A percentile compares a stretch with the other conserved stretches of the same genome.
Evolutionary conservation across 768 basidiomycete species (phyloP).

Genomic region (Boletus bicolor): DNA sequence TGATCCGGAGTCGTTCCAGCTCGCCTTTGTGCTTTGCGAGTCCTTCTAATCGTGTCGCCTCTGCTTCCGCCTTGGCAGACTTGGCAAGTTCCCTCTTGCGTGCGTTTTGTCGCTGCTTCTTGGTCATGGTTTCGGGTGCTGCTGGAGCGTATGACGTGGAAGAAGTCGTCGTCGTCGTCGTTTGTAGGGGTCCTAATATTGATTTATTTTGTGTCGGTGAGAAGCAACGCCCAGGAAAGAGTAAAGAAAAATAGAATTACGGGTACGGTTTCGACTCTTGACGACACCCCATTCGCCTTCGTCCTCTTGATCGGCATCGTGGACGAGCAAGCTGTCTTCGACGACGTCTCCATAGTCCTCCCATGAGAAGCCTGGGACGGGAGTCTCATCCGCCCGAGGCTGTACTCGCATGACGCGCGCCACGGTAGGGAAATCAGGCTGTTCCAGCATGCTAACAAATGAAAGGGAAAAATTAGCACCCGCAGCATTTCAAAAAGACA

Average conservation of each 20-base stretch:
- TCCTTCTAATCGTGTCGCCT: conserved; percentile 46
- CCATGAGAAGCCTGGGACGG: conserved; percentile 69
- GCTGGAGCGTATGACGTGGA: conserved; percentile 21
- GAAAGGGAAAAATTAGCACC: neutral
- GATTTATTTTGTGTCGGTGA: neutral
- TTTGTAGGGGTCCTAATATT: conserved; percentile 15
- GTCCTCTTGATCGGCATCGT: conserved; percentile 67
- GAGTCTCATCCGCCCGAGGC: conserved; percentile 53
- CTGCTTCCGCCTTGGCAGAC: conserved; percentile 52
- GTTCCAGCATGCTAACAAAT: conserved; percentile 56
- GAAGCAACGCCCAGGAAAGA: neutral
- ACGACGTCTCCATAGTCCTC: conserved; percentile 72
- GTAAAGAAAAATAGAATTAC: conserved; percentile 30
- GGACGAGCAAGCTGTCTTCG: conserved; percentile 36
- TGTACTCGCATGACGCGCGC: conserved; percentile 71
- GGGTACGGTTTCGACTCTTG: conserved; percentile 46
- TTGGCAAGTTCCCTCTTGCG: conserved; percentile 57
- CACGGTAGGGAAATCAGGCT: conserved; percentile 49
- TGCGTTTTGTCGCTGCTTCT: conserved; percentile 69
- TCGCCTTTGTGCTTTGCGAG: conserved; percentile 61
- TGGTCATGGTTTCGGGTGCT: conserved; percentile 50
- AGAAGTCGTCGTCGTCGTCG: conserved; percentile 10
- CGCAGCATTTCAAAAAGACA: neutral
- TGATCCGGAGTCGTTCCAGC: conserved; percentile 51
- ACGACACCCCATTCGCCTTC: conserved; percentile 79